Base-by-base conservation (phyloP, 108 stramenopile genomes). In the Nitzschia sp. region DNA sequence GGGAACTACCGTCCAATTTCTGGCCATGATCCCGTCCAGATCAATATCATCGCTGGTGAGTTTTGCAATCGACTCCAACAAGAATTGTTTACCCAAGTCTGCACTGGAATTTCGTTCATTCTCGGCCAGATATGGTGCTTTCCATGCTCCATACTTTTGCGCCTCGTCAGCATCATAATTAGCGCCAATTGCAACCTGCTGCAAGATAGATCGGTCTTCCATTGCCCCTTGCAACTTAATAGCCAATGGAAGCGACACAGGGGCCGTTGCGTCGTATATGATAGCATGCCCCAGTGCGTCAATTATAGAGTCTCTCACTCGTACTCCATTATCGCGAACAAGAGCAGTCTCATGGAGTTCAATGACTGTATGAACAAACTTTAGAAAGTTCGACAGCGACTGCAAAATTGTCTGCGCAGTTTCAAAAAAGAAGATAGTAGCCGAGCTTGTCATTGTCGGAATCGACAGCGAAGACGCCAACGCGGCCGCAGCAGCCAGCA, bases 201-300 rank as follows among this genome's bases (percentile, higher is more conserved):
- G 55, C 30, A 27, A 25, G 28, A 75, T 63, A 15, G 46, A 45
- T 23, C 46, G 58, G 38, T 68, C 67, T 24, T 53, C 45, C 27
- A 68, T 2, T 13, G 59, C 59, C 31, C 42, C 60, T 36, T 68
- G 46, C 46, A 78, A 32, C 24, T 58, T 48, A 11, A 32, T 35
- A 31, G 61, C 60, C 2, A 78, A 18, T 8, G 51, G 45, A 24
- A 68, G 35, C 0, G 77, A 67, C 13, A 72, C 55, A 0, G 77
- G 77, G 24, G 61, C 59, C 18, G 42, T 54, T 0, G 77, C 71
- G 61, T 68, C 72, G 67, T 72, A 68, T 2, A 58, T 64, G 17
- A 78, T 38, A 4, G 60, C 62, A 27, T 72, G 46, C 5, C 77
- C 71, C 23, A 80, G 46, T 1, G 56, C 49, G 17, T 58, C 51